Evolutionary conservation across 139 green algal species (phyloP), one percentile per base, ranked within the genome.

Genomic region (Tetradesmus obliquus): DNA sequence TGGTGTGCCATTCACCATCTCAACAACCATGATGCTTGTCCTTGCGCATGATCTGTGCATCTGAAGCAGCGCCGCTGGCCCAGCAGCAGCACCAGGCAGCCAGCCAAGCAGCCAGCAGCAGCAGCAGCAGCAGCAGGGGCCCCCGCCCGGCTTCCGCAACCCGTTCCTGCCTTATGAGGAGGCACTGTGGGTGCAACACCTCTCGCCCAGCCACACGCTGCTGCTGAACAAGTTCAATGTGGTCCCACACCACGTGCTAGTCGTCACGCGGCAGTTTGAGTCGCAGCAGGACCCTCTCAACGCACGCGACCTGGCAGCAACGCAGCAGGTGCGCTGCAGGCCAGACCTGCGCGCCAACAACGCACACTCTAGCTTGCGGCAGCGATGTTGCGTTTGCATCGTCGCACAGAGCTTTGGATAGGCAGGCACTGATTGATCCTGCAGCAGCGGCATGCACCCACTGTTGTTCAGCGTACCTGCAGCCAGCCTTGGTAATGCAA

Each of bases 161-260:
- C 97, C 97, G 0, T 99, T 99, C 90, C 88, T 97, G 51, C 97
- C 97, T 0, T 97, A 97, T 20, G 97, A 99, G 19, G 83, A 93
- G 32, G 94, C 92, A 1, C 95, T 99, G 20, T 97, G 91, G 84
- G 97, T 99, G 76, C 66, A 72, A 1, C 90, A 97, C 81, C 86
- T 98, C 71, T 96, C 92, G 1, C 20, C 86, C 22, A 96, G 86
- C 10, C 96, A 98, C 93, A 94, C 84, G 2, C 89, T 97, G n/a
- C 93, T 98, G 84, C 95, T 98, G 5, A 98, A 98, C 94, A 98
- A 98, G 86, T 98, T 97, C 91, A 97, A 98, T 22, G 95, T 98
- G 4, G 96, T 98, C 71, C 84, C 92, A 7, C 58, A 90, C 22
- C 93, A 96, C 80, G 84, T 92, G 58, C 82, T 94, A 24, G 88